Evolutionary conservation across 805 yeast species (phyloP), one percentile per base, ranked within the genome.

Genomic region (Candida sakaeoensis): DNA sequence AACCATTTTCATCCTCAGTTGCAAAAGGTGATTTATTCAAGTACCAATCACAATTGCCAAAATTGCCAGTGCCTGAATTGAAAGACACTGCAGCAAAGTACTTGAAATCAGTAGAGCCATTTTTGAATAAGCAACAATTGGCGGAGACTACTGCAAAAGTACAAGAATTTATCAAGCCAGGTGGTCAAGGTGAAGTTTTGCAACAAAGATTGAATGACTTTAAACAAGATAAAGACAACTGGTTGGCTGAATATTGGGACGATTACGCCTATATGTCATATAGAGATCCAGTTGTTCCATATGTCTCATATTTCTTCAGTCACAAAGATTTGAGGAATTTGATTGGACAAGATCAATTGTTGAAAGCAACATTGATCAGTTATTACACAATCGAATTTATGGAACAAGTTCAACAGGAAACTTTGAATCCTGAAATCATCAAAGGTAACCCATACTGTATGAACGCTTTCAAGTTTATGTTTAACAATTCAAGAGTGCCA

Each of bases 221-320:
- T 49, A 82, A 91, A 21, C 51, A 63, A 22, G 73, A 63, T 38
- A 76, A 78, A 46, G 82, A 88, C 57, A 91, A 91, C 61, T 91
- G 99, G 99, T 72, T 91, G 53, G 77, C 85, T 34, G 82, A 78
- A 44, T 88, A 83, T 74, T 91, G 99, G 99, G 95, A 91, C 61
- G 84, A 85, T 53, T 86, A 85, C 50, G 95, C 96, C 15, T 91
- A 91, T 64, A 70, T 91, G 70, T 80, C 84, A 29, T 90, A 88
- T 67, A 75, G 93, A 49, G 98, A 88, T 61, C 95, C 98, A 0
- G 85, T 91, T n/a, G 85, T 86, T 19, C 97, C 98, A 9, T 90
- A 81, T 57, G 96, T 88, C 26, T 85, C 95, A 15, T 91, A 91
- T 68, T 93, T 88, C 52, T 91, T 77, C 65, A 75, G 81, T 39